Evolutionary conservation across 345 rosid species (phyloP).

Genomic region (Rhodomyrtus tomentosa): DNA sequence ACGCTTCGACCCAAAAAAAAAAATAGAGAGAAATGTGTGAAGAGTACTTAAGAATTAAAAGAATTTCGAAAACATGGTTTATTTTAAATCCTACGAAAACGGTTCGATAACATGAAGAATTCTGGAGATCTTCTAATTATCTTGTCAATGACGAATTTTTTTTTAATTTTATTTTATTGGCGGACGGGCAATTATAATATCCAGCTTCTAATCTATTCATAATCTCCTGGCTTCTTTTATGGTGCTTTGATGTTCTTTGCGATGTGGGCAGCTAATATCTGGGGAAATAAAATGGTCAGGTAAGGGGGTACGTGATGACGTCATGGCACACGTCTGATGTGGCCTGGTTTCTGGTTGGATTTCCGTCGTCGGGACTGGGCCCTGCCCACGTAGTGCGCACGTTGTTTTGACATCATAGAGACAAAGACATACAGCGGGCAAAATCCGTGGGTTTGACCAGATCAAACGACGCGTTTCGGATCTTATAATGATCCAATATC

Average conservation of each 20-base stretch:
- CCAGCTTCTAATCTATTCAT: not conserved
- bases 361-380: not conserved
- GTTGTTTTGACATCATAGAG: not conserved
- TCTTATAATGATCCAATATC: not conserved
- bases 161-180: not conserved
- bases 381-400: not conserved
- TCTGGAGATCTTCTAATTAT: not conserved
- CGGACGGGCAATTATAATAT: not conserved
- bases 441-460: not conserved
- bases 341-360: not conserved
- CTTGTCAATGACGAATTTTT: not conserved
- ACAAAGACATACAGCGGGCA: not conserved
- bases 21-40: not conserved
- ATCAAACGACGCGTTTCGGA: not conserved
- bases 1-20: not conserved
- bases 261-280: not conserved
- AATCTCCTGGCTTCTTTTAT: not conserved
- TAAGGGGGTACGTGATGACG: not conserved
- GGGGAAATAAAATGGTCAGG: not conserved
- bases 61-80: not conserved
- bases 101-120: not conserved
- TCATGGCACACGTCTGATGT: not conserved
- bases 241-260: not conserved
- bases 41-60: accelerated
- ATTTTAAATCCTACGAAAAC: too few relatives aligned